Evolutionary conservation across 139 green algal species (phyloP), one percentile per base, ranked within the genome.

Genomic region (Chlorella sorokiniana): DNA sequence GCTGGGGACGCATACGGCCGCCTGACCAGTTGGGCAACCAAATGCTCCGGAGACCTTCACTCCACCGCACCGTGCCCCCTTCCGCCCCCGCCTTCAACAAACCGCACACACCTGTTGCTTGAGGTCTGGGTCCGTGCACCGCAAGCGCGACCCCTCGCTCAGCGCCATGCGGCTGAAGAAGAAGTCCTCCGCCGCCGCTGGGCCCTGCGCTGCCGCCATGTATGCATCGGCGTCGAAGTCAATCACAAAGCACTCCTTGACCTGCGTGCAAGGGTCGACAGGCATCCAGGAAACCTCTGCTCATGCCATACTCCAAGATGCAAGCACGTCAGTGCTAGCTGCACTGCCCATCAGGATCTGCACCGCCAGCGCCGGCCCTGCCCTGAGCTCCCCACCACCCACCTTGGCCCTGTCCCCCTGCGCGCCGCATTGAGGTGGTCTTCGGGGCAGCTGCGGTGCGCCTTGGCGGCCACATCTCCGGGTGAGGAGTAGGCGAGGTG

Each of bases 211-310:
- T 1, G 85, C 85, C 5, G 83, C 85, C 83, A 89, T 63, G 78
- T 79, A 89, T 16, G 85, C 85, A 37, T 89, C 83, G 9, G 73
- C 74, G 51, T 89, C 85, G 31, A 82, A 61, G 11, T 86, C 69
- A 31, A 89, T 83, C 23, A 89, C 69, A 65, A 89, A 88, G 64
- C 85, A 89, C 42, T 75, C 67, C 41, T 65, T 74, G 44, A 85
- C 45, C 71, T 84, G 80, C 31, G 3, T 11, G 8, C 0, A 6
- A 25, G 11, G 67, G 41, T 22, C 1, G 31, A 8, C 6, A n/a
- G n/a, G n/a, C n/a, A n/a, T n/a, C n/a, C 31, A 44, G n/a, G n/a
- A 69, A 25, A 22, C n/a, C 20, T 10, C 25, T n/a, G 59, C 7
- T 31, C 59, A 33, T 67, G 59, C n/a, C 31, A 42, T 23, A 11